Percentiles rank a stretch among this genome's conserved stretches.
phyloP scores from a whole-genome alignment of 768 basidiomycete species.

The Termitomyces sp. region DNA sequence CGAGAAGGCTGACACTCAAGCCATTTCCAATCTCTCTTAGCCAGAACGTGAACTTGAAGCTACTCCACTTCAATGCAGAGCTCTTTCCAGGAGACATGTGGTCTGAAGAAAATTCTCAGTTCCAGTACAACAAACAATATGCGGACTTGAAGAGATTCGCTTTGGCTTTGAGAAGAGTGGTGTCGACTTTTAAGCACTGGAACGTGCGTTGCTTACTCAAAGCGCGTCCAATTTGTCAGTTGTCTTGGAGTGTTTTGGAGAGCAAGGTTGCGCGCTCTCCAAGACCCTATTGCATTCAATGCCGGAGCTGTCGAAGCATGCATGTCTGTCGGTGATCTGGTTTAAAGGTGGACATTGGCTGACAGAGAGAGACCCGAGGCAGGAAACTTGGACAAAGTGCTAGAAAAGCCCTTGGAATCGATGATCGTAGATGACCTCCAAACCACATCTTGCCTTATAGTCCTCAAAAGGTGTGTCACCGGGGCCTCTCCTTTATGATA shows the following conservation, averaged over 20 bases:
- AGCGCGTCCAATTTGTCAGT: neutral
- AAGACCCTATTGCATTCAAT: too few relatives aligned
- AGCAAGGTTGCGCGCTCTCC: neutral
- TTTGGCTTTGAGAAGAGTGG: neutral
- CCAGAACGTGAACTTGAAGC: neutral
- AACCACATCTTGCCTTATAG: too few relatives aligned
- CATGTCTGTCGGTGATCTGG: neutral
- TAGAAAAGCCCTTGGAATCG: too few relatives aligned
- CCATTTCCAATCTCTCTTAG: neutral
- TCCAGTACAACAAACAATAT: too few relatives aligned
- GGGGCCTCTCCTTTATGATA: too few relatives aligned
- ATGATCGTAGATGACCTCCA: too few relatives aligned
- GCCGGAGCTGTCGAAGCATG: neutral
- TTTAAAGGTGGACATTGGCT: too few relatives aligned
- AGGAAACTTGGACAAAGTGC: too few relatives aligned
- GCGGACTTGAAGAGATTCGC: neutral
- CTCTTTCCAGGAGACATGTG: neutral
- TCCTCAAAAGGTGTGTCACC: too few relatives aligned
- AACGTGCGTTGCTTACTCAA: neutral
- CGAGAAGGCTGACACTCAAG: too few relatives aligned
- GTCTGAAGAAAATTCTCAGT: too few relatives aligned
- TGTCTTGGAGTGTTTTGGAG: neutral
- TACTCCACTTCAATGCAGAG: neutral
- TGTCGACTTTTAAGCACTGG: neutral
- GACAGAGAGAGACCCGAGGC: too few relatives aligned